Percentiles rank a stretch among this genome's conserved stretches.
phyloP scores from a whole-genome alignment of 495 filamentous ascomycete genomes.

The Penicillium bialowiezense region DNA sequence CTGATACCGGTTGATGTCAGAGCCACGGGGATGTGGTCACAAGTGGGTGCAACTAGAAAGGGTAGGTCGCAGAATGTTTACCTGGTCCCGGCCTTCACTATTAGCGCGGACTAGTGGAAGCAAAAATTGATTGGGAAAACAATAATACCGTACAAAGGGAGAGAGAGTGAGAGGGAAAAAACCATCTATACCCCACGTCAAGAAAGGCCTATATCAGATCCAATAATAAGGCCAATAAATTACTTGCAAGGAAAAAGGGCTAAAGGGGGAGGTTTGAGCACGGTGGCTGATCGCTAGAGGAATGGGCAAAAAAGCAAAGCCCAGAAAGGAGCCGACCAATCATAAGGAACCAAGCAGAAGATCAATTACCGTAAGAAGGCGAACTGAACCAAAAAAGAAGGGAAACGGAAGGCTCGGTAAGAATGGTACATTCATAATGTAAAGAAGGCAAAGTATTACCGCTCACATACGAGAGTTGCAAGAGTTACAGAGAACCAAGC shows the following conservation, averaged over 20 bases:
- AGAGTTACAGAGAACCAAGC: too few relatives aligned
- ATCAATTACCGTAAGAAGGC: conserved; percentile 4
- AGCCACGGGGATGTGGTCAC: conserved; percentile 27
- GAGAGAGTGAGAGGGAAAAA: not conserved
- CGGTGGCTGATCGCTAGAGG: conserved; percentile 36
- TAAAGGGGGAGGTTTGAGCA: conserved; percentile 31
- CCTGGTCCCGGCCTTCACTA: conserved; percentile 15
- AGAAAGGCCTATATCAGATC: conserved; percentile 38
- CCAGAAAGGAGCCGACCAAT: conserved; percentile 3
- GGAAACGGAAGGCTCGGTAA: conserved; percentile 5
- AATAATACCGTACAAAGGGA: conserved; percentile 3
- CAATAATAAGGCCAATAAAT: conserved; percentile 37
- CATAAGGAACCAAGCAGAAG: conserved; percentile 1
- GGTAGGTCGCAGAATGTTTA: conserved; percentile 32
- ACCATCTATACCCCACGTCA: not conserved
- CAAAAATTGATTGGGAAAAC: conserved; percentile 1
- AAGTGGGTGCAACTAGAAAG: conserved; percentile 41
- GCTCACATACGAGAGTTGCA: too few relatives aligned
- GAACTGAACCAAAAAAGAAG: not conserved
- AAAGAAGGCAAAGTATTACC: conserved; percentile 1
- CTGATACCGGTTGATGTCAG: conserved; percentile 45
- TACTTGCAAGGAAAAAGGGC: conserved; percentile 18
- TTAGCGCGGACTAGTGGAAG: conserved; percentile 21
- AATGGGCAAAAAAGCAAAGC: conserved; percentile 21
- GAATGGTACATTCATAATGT: conserved; percentile 11